Conservation (phyloP, 1,284 basidiomycete species). For the Malassezia caprae region DNA sequence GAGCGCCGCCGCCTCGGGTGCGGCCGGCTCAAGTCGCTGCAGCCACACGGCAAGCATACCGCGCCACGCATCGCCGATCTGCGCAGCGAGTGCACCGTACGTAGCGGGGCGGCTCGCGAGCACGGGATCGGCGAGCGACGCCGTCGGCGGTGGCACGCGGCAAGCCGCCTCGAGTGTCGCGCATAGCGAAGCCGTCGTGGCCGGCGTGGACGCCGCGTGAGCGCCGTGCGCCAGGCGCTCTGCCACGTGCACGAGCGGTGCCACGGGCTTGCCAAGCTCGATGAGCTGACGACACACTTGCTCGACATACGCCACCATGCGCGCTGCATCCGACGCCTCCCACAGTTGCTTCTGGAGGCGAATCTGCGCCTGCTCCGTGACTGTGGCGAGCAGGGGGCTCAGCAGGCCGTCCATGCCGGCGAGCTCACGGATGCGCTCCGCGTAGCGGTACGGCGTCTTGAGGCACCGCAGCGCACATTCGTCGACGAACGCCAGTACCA, state of each 20-base stretch:
- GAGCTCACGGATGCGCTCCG: conserved; percentile 58
- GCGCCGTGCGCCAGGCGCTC: background rate
- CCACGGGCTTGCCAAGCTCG: background rate
- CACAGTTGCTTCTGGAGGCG: conserved; percentile 51
- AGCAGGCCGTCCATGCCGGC: conserved; percentile 50
- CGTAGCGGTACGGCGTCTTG: conserved; percentile 75
- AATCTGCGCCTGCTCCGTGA: conserved; percentile 49
- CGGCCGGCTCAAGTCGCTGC: background rate
- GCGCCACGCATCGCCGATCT: background rate
- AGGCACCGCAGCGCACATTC: conserved; percentile 73
- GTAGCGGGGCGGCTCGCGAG: background rate
- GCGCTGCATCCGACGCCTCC: conserved; percentile 21
- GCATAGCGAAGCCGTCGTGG: background rate
- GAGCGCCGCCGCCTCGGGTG: background rate
- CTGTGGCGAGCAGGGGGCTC: conserved; percentile 60
- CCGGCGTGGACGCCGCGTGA: background rate
- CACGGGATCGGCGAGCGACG: background rate
- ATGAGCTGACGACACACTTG: conserved; percentile 52
- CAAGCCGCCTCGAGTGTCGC: background rate
- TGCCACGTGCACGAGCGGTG: background rate
- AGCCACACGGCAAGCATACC: conserved; percentile 5
- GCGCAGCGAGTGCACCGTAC: background rate
- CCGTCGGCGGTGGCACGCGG: background rate
- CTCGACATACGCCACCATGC: conserved; percentile 8
- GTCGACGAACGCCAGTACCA: conserved; percentile 67